Evolutionary conservation across 345 rosid genomes (phyloP), one percentile per base, ranked within the genome.

Genomic region (Durio zibethinus): DNA sequence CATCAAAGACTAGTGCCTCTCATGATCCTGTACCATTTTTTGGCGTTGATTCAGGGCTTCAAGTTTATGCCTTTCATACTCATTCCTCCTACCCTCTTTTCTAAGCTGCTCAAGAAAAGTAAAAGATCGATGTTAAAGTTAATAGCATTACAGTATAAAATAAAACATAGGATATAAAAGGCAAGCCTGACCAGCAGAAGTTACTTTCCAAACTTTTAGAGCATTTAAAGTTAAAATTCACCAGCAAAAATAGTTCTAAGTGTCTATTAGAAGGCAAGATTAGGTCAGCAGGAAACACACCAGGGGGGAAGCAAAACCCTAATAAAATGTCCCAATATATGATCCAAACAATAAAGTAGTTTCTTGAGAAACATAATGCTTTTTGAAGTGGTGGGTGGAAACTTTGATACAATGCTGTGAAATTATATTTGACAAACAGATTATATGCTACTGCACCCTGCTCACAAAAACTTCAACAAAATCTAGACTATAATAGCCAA

Each of bases 61-160:
- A 69, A 92, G 89, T 81, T 92, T 92, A 79, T 88, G 88, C 60
- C 92, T 85, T 86, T 88, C 97, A 78, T 87, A 87, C 68, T 92
- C 97, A 75, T 88, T 90, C 81, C 89, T 89, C 75, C 97, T 89
- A 70, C 91, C 89, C 70, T 90, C 95, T 81, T 89, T 90, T 82
- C 83, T 87, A 53, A 92, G 87, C 97, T 92, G 90, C 45, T 50
- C 78, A 78, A 67, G 68, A 76, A 77, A 67, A 77, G 72, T 48
- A n/a, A 45, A 42, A 78, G 66, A 29, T 29, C 33, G 42, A 77
- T 42, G 33, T 20, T 9, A 47, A 23, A 27, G 77, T 48, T 25
- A 73, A 72, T 15, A 80, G 47, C 23, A 50, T 57, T 47, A 36
- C 10, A 23, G 23, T 16, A 31, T 25, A 68, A 65, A 76, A 54